Evolutionary conservation across 2,329 filamentous ascomycete genomes (phyloP), one percentile per base, ranked within the genome.

Genomic region (Cladosporium austrohemisphaericum): DNA sequence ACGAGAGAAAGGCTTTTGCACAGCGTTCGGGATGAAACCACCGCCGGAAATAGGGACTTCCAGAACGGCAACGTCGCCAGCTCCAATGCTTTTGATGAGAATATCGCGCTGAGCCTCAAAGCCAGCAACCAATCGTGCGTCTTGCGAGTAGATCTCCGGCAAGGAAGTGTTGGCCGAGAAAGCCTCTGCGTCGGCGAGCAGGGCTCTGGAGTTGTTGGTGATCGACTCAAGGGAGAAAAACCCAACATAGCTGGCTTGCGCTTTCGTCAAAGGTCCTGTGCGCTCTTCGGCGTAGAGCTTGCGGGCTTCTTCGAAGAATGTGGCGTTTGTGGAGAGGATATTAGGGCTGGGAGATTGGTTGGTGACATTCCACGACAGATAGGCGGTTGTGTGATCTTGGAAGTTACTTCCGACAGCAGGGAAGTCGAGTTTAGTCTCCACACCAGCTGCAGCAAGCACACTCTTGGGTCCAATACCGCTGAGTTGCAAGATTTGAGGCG

Each of bases 371-470:
- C 48, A 38, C 16, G 22, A 38, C n/a, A 38, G 20, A 9, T 38
- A 38, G 20, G n/a, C 22, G 1, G 20, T 22, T n/a, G 36, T 19
- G 61, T 83, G 80, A 59, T 83, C 80, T 55, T 78, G 70, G 25
- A 83, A 70, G 64, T 83, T 83, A 66, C 79, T 75, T 49, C 80
- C 80, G 9, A 83, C 79, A 43, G 78, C 79, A 10, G 78, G 75
- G 28, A 82, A 71, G 57, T 82, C 75, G 55, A 73, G 71, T 44
- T 80, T 73, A 18, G 80, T 72, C 22, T 71, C 68, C 51, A 83
- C 79, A 54, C 74, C 74, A 29, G 81, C 71, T 14, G 65, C 62
- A 53, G 72, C 64, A 9, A 83, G 73, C 64, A 82, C 75, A 35
- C 71, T 66, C 54, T 73, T 72, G 35, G 79, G 78, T 20, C 79